Percentiles rank a stretch among this genome's conserved stretches.
Evolutionary conservation across 2,329 filamentous ascomycete species (phyloP).

Genomic region (Didymella pomorum): DNA sequence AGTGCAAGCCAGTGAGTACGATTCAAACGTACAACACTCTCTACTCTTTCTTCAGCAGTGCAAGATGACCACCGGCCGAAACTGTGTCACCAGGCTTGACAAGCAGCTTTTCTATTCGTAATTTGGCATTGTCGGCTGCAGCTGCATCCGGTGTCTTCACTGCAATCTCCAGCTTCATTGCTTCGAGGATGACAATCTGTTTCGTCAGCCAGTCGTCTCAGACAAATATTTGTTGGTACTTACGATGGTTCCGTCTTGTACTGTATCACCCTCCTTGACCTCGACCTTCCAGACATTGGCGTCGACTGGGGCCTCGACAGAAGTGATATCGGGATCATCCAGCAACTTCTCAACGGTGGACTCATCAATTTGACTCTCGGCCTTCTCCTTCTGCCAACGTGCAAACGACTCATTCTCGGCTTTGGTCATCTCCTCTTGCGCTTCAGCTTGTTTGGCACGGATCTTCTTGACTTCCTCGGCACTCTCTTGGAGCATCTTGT

Average conservation of each 20-base stretch:
- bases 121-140: constrained; percentile 18
- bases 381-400: constrained; percentile 55
- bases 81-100: constrained; percentile 54
- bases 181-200: constrained; percentile 54
- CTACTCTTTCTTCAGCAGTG: constrained; percentile 29
- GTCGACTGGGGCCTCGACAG: constrained; percentile 55
- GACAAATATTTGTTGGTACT: constrained; percentile 3
- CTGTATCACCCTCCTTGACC: constrained; percentile 48
- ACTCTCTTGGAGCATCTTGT: constrained; percentile 57
- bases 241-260: constrained; percentile 47
- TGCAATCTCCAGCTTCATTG: constrained; percentile 59
- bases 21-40: not conserved
- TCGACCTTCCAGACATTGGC: constrained; percentile 58
- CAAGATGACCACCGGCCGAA: constrained; percentile 47
- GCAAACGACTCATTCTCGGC: constrained; percentile 57
- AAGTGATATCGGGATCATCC: constrained; percentile 51
- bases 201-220: constrained; percentile 8
- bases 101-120: constrained; percentile 53
- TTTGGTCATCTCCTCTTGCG: constrained; percentile 59
- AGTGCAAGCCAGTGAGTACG: not conserved
- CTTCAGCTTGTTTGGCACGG: constrained; percentile 55
- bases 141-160: constrained; percentile 49
- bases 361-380: constrained; percentile 55
- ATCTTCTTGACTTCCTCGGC: constrained; percentile 58
- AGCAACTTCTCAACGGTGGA: constrained; percentile 60